These are phyloP conservation scores for Miscanthus lutarioriparius DNA, from an alignment of 176 grass and related monocot species.

Conservation along the genomic window DNA sequence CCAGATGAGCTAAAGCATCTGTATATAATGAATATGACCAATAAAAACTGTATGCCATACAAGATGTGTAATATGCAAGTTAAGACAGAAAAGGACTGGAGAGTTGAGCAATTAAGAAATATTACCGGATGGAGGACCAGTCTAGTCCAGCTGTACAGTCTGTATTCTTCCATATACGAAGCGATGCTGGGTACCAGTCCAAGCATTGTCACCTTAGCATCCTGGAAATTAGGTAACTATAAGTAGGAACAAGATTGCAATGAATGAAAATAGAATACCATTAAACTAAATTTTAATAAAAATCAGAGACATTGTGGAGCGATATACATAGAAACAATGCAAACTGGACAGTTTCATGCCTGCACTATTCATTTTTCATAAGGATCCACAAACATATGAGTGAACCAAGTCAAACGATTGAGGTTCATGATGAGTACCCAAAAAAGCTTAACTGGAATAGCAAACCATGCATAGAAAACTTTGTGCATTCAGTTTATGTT, in stretches of 20 bases:
- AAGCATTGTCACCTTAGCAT: conserved; percentile 98
- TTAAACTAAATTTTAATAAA: not conserved
- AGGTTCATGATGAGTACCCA: not conserved
- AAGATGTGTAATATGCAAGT: conserved; percentile 17
- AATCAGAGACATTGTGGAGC: not conserved
- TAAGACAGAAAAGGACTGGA: conserved; percentile 17
- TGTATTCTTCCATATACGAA: conserved; percentile 80
- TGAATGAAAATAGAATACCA: not conserved
- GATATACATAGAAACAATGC: not conserved
- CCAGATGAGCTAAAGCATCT: conserved; percentile 97
- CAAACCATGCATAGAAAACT: not conserved
- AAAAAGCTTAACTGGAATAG: conserved; percentile 5
- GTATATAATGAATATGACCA: conserved; percentile 30
- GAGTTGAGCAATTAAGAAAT: conserved; percentile 17
- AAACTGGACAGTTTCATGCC: conserved; percentile 20
- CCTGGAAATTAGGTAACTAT: conserved; percentile 47
- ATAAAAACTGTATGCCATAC: conserved; percentile 31
- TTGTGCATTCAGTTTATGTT: not conserved
- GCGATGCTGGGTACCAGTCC: conserved; percentile 95
- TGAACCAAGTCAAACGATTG: not conserved
- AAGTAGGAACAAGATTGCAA: conserved; percentile 8
- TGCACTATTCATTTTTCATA: conserved; percentile 12
- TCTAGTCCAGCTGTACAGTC: conserved; percentile 80
- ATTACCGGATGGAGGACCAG: conserved; percentile 83
- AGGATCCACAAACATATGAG: not conserved